phyloP scores from a whole-genome alignment of 768 basidiomycete genomes.

The Cystofilobasidium ferigula region DNA sequence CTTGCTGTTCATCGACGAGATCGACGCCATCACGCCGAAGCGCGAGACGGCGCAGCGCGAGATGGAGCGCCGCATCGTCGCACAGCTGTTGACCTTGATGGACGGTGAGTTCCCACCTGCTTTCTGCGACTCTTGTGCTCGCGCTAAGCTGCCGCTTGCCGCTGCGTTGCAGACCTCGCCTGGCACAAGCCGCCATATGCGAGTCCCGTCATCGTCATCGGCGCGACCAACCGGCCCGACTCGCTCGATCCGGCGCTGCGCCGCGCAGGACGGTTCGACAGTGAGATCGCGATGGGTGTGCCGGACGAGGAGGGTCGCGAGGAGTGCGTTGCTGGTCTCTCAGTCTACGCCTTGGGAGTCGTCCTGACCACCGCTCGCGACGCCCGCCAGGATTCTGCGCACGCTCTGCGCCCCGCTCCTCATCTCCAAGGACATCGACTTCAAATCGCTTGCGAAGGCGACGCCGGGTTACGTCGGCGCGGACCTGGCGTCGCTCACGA shows the following conservation, averaged over 20 bases:
- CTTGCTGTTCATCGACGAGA: constrained; percentile 91
- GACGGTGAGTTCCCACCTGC: constrained; percentile 52
- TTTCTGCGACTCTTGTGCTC: not conserved
- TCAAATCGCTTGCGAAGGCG: constrained; percentile 68
- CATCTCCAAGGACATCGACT: constrained; percentile 80
- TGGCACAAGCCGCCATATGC: constrained; percentile 82
- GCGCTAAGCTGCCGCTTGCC: not conserved
- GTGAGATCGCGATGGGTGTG: constrained; percentile 95
- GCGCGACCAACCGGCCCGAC: constrained; percentile 92
- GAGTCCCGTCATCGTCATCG: constrained; percentile 85
- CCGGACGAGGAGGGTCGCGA: constrained; percentile 82
- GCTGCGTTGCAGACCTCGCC: constrained; percentile 72
- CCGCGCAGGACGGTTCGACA: constrained; percentile 88
- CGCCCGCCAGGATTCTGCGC: constrained; percentile 58
- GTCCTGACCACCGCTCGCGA: not conserved
- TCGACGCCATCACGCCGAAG: constrained; percentile 95
- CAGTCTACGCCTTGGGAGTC: not conserved
- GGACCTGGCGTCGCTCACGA: constrained; percentile 76
- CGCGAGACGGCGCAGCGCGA: constrained; percentile 94
- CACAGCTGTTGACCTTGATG: constrained; percentile 96
- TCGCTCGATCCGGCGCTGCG: constrained; percentile 86
- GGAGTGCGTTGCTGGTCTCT: constrained; percentile 47
- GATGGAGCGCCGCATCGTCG: constrained; percentile 95
- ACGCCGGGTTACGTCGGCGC: constrained; percentile 98
- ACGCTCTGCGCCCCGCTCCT: constrained; percentile 75